phyloP scores from a whole-genome alignment of 2,329 filamentous ascomycete species.

The Zasmidium cellare region DNA sequence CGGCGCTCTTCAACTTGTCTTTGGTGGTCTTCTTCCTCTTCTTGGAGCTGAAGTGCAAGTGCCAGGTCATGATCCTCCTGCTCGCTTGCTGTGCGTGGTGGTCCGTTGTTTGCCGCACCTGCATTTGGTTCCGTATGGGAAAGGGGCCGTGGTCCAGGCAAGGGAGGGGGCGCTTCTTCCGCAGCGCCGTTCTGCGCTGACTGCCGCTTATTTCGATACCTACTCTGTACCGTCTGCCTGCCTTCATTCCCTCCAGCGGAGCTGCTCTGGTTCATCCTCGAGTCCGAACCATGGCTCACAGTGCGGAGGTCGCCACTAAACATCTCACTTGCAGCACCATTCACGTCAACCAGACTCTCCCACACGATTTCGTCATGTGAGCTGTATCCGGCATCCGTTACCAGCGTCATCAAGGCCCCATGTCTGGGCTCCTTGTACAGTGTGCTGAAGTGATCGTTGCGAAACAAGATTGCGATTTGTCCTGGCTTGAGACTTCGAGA shows the following conservation, averaged over 20 bases:
- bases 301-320: slow-evolving; percentile 87
- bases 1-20: slow-evolving; percentile 59
- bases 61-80: slow-evolving; percentile 83
- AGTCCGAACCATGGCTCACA: slow-evolving; percentile 62
- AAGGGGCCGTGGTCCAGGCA: slow-evolving; percentile 28
- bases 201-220: slow-evolving; percentile 20
- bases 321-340: slow-evolving; percentile 77
- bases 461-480: slow-evolving; percentile 85
- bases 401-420: slow-evolving; percentile 73
- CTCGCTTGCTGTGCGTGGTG: slow-evolving; percentile 56
- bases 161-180: slow-evolving; percentile 24
- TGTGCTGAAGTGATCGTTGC: slow-evolving; percentile 96
- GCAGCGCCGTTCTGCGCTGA: slow-evolving; percentile 12
- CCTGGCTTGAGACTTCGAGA: slow-evolving; percentile 70
- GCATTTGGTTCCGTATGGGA: slow-evolving; percentile 10
- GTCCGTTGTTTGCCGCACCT: slow-evolving; percentile 15
- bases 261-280: slow-evolving; percentile 24
- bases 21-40: slow-evolving; percentile 84
- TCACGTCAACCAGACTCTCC: slow-evolving; percentile 90
- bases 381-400: slow-evolving; percentile 90
- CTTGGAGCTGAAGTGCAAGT: slow-evolving; percentile 86
- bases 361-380: slow-evolving; percentile 89
- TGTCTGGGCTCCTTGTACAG: slow-evolving; percentile 84
- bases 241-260: slow-evolving; percentile 40
- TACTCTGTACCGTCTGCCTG: slow-evolving; percentile 58